Percentiles rank a stretch among this genome's conserved stretches.
These are phyloP conservation scores for Haematococcus sp. DNA, from an alignment of 139 green algal genomes.

Conservation along the genomic window DNA sequence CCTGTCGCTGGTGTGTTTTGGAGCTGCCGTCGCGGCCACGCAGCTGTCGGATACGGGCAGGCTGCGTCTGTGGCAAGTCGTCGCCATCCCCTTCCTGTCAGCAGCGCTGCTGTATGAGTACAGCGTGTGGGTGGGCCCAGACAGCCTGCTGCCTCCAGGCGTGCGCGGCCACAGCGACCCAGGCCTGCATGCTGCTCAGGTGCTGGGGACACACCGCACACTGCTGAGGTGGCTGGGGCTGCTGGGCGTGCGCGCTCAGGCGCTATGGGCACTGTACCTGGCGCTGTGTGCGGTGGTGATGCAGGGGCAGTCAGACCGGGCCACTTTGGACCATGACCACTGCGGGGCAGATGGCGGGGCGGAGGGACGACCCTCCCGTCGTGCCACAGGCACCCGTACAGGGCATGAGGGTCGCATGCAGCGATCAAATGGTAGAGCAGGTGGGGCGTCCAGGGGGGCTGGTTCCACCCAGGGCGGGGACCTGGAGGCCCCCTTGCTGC, in stretches of 20 bases:
- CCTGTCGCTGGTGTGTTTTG: conserved; percentile 41
- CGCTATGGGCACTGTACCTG: conserved; percentile 50
- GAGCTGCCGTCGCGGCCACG: conserved; percentile 26
- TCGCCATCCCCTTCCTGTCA: conserved; percentile 42
- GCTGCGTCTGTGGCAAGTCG: conserved; percentile 19
- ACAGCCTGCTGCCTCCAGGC: conserved; percentile 7
- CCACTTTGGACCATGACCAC: background rate
- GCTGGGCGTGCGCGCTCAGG: conserved; percentile 11
- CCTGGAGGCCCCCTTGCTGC: conserved; percentile 22
- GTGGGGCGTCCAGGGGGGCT: too few species aligned
- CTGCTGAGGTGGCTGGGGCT: conserved; percentile 52
- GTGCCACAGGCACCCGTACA: too few species aligned
- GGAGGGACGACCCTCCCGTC: too few species aligned
- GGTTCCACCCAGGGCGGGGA: background rate
- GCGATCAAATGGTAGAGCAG: too few species aligned
- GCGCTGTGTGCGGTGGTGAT: conserved; percentile 34
- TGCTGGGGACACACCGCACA: background rate
- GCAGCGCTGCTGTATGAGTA: conserved; percentile 49
- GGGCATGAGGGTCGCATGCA: too few species aligned
- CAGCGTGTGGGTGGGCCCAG: conserved; percentile 39
- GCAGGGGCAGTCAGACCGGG: conserved; percentile 26
- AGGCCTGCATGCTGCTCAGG: background rate
- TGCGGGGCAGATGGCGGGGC: too few species aligned
- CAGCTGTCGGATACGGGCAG: background rate
- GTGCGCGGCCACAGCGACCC: background rate